phyloP scores from a whole-genome alignment of 441 rosid genomes.

The Jatropha multifida region DNA sequence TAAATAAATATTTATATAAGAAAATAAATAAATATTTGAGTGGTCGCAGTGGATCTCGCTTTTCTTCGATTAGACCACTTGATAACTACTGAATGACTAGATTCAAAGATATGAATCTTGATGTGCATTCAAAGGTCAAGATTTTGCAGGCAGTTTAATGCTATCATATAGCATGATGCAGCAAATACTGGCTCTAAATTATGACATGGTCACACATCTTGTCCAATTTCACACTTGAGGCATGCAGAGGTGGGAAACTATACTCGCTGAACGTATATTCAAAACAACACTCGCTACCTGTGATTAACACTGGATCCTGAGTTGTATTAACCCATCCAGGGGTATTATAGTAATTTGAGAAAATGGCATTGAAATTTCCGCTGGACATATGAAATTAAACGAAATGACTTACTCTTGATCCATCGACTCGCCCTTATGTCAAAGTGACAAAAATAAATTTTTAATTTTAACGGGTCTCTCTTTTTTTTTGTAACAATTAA shows the following conservation, averaged over 20 bases:
- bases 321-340: not conserved
- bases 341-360: not conserved
- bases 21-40: too few relatives aligned
- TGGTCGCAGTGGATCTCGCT: not conserved
- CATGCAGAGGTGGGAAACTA: not conserved
- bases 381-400: not conserved
- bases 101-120: not conserved
- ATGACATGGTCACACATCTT: not conserved
- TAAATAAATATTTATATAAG: too few relatives aligned
- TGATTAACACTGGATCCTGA: not conserved
- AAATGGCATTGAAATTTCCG: not conserved
- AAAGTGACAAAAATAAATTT: too few relatives aligned
- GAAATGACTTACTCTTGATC: too few relatives aligned
- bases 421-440: too few relatives aligned
- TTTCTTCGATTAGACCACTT: not conserved
- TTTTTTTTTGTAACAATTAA: too few relatives aligned
- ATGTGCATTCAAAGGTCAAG: not conserved
- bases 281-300: not conserved
- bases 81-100: not conserved
- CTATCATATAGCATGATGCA: not conserved
- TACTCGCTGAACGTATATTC: not conserved
- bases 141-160: not conserved
- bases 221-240: not conserved
- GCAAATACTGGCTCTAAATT: not conserved
- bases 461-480: too few relatives aligned